phyloP scores from a whole-genome alignment of 2,329 filamentous ascomycete genomes.

The Colletotrichum sp. region DNA sequence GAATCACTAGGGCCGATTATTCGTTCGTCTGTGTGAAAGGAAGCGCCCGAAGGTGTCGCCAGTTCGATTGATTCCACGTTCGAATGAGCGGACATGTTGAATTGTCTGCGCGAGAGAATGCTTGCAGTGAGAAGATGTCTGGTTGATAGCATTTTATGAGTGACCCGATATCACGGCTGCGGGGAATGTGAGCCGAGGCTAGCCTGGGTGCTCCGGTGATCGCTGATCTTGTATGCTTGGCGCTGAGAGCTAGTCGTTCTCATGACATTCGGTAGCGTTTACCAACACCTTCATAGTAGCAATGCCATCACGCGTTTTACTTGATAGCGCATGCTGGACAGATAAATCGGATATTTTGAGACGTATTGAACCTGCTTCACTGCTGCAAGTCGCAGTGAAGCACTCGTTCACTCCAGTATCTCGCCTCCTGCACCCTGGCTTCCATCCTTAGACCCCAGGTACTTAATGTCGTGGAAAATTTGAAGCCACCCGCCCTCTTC shows the following conservation, averaged over 20 bases:
- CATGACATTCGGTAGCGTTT: neutral
- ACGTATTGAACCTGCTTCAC: neutral
- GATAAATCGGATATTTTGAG: neutral
- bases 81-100: neutral
- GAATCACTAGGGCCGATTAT: neutral
- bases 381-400: neutral
- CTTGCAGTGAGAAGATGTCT: neutral
- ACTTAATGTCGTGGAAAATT: slow-evolving; percentile 32
- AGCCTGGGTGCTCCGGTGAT: neutral
- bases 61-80: neutral
- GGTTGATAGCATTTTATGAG: neutral
- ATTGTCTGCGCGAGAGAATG: neutral
- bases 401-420: neutral
- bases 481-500: slow-evolving; percentile 25
- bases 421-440: slow-evolving; percentile 25
- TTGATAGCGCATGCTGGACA: neutral
- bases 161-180: neutral
- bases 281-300: neutral
- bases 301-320: neutral
- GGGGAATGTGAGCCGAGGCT: neutral
- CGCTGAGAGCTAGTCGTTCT: neutral
- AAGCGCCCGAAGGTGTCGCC: neutral
- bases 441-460: slow-evolving; percentile 29
- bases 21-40: neutral
- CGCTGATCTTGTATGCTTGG: neutral